Evolutionary conservation across 192 early-diverging fungal species (phyloP).

Genomic region (Diversispora epigaea): DNA sequence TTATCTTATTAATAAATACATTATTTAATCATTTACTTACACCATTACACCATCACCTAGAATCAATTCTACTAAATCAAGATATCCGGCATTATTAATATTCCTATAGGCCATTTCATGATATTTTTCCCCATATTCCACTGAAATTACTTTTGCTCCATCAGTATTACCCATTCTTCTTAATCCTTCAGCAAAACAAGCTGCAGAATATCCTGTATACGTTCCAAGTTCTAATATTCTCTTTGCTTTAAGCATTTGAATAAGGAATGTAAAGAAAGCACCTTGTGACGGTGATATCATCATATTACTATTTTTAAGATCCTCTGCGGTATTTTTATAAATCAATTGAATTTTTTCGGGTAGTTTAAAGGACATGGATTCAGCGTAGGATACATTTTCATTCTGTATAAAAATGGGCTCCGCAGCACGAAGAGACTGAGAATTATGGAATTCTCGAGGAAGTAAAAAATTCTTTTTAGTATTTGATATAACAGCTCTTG

Average conservation of each 20-base stretch:
- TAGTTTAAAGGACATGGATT: no score
- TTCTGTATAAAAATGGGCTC: no score
- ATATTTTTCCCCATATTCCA: conserved; percentile 57
- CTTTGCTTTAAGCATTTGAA: conserved; percentile 49
- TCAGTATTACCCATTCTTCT: background rate
- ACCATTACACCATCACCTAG: conserved; percentile 43
- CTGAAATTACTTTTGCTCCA: conserved; percentile 41
- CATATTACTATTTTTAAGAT: background rate
- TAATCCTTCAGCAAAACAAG: conserved; percentile 70
- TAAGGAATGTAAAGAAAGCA: conserved; percentile 48
- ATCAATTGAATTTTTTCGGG: no score
- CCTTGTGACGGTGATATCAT: conserved; percentile 54
- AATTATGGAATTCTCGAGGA: no score
- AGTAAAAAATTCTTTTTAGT: no score
- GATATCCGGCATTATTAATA: conserved; percentile 36
- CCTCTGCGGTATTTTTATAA: no score
- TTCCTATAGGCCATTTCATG: conserved; percentile 47
- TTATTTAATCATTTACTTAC: conserved; percentile 30
- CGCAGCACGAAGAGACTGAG: no score
- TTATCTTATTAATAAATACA: background rate
- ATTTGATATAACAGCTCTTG: no score
- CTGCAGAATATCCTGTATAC: conserved; percentile 64
- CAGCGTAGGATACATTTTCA: no score
- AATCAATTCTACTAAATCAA: conserved; percentile 47
- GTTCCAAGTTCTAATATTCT: conserved; percentile 66